phyloP scores from a whole-genome alignment of 176 grass and related monocot species.

The Oryza glumipatula region DNA sequence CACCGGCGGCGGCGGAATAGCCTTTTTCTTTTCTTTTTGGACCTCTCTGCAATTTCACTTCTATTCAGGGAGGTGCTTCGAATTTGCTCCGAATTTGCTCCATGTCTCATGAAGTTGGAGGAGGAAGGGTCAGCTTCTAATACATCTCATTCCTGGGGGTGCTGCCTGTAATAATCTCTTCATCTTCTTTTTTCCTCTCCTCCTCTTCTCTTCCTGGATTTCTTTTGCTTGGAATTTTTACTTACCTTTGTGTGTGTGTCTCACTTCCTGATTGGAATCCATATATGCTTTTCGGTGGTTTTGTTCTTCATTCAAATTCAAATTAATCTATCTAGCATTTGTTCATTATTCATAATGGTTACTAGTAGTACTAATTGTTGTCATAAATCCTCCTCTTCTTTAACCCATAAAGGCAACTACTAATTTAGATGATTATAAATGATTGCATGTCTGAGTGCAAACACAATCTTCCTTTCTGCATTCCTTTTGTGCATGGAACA shows the following conservation, averaged over 20 bases:
- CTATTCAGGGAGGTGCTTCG: conserved; percentile 26
- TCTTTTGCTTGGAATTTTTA: conserved; percentile 29
- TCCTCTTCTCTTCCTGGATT: conserved; percentile 31
- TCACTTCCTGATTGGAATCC: conserved; percentile 44
- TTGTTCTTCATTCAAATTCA: neutral
- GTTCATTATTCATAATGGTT: neutral
- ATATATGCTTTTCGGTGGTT: conserved; percentile 25
- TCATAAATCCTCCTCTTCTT: neutral
- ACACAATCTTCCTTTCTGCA: neutral
- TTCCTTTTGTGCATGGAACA: neutral
- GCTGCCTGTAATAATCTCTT: conserved; percentile 55
- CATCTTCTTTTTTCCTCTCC: neutral
- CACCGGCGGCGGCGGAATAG: conserved; percentile 33
- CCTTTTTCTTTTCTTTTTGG: conserved; percentile 9
- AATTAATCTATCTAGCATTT: neutral
- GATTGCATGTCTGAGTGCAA: conserved; percentile 6
- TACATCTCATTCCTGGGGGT: conserved; percentile 42
- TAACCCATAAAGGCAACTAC: neutral
- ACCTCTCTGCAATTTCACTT: conserved; percentile 43
- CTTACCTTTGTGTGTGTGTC: conserved; percentile 28
- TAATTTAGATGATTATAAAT: neutral
- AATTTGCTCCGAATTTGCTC: conserved; percentile 40
- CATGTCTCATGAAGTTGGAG: neutral
- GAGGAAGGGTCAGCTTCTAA: conserved; percentile 34
- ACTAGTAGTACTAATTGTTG: neutral